phyloP scores from a whole-genome alignment of 768 basidiomycete genomes.

The Panus rudis region DNA sequence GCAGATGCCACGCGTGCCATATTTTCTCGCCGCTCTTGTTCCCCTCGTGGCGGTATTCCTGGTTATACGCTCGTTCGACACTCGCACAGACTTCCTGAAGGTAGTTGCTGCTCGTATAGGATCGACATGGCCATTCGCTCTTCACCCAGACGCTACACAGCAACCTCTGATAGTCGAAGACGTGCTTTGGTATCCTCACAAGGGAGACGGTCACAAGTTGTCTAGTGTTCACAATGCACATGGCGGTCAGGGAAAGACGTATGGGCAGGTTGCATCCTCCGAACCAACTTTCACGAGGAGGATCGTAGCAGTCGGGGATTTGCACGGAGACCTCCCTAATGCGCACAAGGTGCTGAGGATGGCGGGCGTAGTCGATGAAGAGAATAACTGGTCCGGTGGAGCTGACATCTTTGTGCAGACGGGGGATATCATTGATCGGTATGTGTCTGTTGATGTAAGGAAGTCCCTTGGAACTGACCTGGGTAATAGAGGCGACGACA shows the following conservation, averaged over 20 bases:
- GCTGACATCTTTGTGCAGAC: slow-evolving; percentile 90
- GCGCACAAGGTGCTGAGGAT: slow-evolving; percentile 75
- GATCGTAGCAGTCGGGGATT: slow-evolving; percentile 86
- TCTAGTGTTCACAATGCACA: too few relatives aligned
- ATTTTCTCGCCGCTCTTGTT: slow-evolving; percentile 13
- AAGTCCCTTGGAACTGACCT: neutral
- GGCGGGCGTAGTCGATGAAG: slow-evolving; percentile 65
- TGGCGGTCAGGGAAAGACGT: neutral
- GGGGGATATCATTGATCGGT: slow-evolving; percentile 93
- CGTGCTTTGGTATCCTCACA: neutral
- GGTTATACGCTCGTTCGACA: slow-evolving; percentile 14
- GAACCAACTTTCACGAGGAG: slow-evolving; percentile 24
- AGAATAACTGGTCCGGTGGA: slow-evolving; percentile 75
- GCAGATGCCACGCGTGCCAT: slow-evolving; percentile 12
- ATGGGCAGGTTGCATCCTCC: neutral
- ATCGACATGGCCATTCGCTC: slow-evolving; percentile 18
- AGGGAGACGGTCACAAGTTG: neutral
- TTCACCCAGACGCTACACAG: slow-evolving; percentile 13
- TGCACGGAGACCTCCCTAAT: slow-evolving; percentile 85
- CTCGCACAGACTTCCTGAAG: too few relatives aligned
- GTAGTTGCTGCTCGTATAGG: slow-evolving; percentile 14
- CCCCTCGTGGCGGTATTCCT: slow-evolving; percentile 14
- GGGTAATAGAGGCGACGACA: slow-evolving; percentile 71
- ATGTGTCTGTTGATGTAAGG: slow-evolving; percentile 13
- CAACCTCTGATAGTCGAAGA: neutral